These are phyloP conservation scores for Tetrahymena malaccensis DNA, from an alignment of 73 alveolate genomes.

Conservation along the genomic window DNA sequence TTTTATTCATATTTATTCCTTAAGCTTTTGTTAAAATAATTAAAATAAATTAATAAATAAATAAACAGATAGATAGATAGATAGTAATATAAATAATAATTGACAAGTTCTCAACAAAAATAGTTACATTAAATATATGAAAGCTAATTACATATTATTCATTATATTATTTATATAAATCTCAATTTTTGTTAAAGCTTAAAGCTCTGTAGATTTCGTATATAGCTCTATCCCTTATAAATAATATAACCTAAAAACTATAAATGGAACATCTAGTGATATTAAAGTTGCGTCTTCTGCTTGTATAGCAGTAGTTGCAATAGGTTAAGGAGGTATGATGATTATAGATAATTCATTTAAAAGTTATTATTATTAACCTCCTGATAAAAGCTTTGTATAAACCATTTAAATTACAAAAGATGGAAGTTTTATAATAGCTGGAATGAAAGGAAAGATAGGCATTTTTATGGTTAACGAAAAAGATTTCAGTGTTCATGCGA, in stretches of 20 bases:
- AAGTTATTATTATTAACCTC: neutral
- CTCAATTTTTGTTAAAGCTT: neutral
- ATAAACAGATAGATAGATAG: too few relatives aligned
- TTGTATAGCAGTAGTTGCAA: neutral
- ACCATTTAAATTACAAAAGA: neutral
- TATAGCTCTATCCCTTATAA: neutral
- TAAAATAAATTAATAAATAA: too few relatives aligned
- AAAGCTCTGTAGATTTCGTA: neutral
- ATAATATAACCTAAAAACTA: neutral
- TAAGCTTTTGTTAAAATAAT: too few relatives aligned
- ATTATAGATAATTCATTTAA: neutral
- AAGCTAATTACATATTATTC: too few relatives aligned
- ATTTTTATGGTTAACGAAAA: neutral
- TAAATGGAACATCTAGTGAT: neutral
- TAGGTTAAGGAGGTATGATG: neutral
- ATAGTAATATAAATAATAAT: too few relatives aligned
- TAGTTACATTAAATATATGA: neutral
- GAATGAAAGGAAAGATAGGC: neutral
- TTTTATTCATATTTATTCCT: too few relatives aligned
- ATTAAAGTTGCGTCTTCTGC: neutral
- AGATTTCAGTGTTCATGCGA: neutral
- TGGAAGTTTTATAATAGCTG: neutral
- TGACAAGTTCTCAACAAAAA: too few relatives aligned
- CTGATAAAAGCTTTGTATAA: neutral
- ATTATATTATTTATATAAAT: too few relatives aligned